These are phyloP conservation scores for Ustilago crameri DNA, from an alignment of 1,284 basidiomycete species.

Conservation along the genomic window DNA sequence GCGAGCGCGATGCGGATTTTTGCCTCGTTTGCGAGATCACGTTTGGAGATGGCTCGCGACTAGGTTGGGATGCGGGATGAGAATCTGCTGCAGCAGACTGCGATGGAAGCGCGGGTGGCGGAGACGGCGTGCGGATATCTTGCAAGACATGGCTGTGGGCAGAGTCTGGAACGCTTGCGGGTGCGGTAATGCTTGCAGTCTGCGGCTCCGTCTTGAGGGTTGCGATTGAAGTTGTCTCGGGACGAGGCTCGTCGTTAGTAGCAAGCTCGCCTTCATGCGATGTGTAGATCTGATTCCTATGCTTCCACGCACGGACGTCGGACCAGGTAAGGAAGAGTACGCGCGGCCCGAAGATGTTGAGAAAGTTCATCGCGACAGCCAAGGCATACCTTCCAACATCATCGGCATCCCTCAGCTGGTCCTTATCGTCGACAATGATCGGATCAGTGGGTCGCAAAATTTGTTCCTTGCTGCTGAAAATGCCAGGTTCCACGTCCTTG, in stretches of 20 bases:
- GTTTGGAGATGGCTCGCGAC: background rate
- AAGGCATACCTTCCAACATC: slow-evolving; percentile 5
- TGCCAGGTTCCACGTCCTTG: background rate
- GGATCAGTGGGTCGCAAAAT: slow-evolving; percentile 1
- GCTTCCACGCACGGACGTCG: slow-evolving; percentile 12
- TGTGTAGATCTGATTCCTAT: background rate
- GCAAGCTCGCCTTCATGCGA: background rate
- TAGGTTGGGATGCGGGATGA: background rate
- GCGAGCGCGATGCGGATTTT: background rate
- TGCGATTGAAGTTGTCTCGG: background rate
- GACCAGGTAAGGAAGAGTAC: slow-evolving; percentile 6
- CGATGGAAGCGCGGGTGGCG: background rate
- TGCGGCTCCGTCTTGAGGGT: background rate
- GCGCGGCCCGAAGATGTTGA: slow-evolving; percentile 5
- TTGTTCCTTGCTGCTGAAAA: slow-evolving; percentile 5
- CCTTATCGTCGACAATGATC: background rate
- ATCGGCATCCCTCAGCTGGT: slow-evolving; percentile 1
- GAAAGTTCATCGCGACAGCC: background rate
- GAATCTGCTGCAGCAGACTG: background rate
- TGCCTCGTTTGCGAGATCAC: background rate
- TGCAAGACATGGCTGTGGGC: background rate
- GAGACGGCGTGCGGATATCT: slow-evolving; percentile 12
- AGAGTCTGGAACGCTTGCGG: background rate
- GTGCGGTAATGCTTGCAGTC: background rate
- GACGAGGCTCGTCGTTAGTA: background rate